Conservation (phyloP, 805 yeast species). For the Barnettozyma botsteinii region DNA sequence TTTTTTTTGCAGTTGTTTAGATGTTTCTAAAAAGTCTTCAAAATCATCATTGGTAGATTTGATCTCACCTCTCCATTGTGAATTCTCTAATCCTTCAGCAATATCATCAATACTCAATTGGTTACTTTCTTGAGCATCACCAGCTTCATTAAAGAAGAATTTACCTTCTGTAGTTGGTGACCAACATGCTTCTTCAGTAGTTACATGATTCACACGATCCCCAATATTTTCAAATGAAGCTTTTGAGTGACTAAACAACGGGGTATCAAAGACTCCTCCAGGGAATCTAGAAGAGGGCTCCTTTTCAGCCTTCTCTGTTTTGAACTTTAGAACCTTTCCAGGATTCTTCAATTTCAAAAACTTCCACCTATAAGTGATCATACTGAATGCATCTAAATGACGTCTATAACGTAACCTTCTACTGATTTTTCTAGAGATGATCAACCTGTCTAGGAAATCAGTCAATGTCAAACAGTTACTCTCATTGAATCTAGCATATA, state of each 20-base stretch:
- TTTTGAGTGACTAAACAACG: background rate
- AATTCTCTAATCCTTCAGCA: conserved; percentile 14
- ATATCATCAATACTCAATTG: conserved; percentile 11
- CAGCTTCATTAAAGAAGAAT: background rate
- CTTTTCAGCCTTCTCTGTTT: background rate
- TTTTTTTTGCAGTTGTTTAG: background rate
- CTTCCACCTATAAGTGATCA: conserved; percentile 33
- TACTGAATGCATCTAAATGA: conserved; percentile 29
- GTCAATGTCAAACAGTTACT: conserved; percentile 69
- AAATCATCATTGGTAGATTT: conserved; percentile 14
- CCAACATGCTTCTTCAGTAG: conserved; percentile 16
- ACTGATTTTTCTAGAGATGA: conserved; percentile 51
- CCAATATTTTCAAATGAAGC: background rate
- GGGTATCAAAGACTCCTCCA: conserved; percentile 1
- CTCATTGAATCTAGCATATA: conserved; percentile 71
- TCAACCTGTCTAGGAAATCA: conserved; percentile 60
- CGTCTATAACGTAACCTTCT: conserved; percentile 31
- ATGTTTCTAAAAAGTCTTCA: conserved; percentile 7
- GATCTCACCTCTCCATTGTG: conserved; percentile 19
- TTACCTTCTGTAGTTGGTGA: conserved; percentile 9
- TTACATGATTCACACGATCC: background rate
- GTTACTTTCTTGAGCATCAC: conserved; percentile 4
- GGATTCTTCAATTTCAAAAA: conserved; percentile 15
- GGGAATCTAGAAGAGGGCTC: background rate
- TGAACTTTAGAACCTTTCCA: background rate